Base-by-base conservation (phyloP, 1,284 basidiomycete species). In the Sphagnurus paluster region DNA sequence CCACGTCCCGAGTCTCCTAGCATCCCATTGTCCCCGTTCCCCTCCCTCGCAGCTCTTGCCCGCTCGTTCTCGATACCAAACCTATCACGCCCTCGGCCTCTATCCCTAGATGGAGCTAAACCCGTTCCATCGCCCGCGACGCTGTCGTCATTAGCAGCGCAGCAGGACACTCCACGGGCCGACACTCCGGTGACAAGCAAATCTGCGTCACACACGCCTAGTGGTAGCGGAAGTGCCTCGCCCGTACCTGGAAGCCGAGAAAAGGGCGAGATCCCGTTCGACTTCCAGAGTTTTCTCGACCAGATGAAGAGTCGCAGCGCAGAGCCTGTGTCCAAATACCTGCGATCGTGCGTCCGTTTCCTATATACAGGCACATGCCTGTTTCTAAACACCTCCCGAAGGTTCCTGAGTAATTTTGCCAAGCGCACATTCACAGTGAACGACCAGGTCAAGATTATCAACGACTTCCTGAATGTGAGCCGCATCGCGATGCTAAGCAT, bases 381-480 rank as follows among this genome's bases (percentile, higher is more conserved):
- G 7, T 16, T 8, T 19, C 36, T 21, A 39, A 1, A 16, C 26
- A 14, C 19, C 33, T 30, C 36, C 39, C 11, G 2, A 55, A 96
- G 89, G 49, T 93, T 99, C 60, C 65, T 98, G 61, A 89, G 87
- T 62, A 95, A 95, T 60, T 97, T 97, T 60, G 73, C 90, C 10
- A 94, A 93, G 65, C 80, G 90, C 50, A 87, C 90, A 1, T 93
- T 93, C 60, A 89, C 90, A 1, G 86, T 94, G 21, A 82, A 81
- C 50, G 94, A 97, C 60, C 94, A 97, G 64, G 83, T 96, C 55
- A 95, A 92, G 69, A 80, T 97, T 42, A 93, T 98, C 61, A 88
- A 90, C 59, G 93, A 97, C 56, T 98, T 97, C 58, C 72, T 97
- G 23, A 78, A 75, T 53, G 92, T 94, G 63, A 62, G 89, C 65